Conservation (phyloP, 108 stramenopile genomes). For the Pseudonitzschia multiseries region DNA sequence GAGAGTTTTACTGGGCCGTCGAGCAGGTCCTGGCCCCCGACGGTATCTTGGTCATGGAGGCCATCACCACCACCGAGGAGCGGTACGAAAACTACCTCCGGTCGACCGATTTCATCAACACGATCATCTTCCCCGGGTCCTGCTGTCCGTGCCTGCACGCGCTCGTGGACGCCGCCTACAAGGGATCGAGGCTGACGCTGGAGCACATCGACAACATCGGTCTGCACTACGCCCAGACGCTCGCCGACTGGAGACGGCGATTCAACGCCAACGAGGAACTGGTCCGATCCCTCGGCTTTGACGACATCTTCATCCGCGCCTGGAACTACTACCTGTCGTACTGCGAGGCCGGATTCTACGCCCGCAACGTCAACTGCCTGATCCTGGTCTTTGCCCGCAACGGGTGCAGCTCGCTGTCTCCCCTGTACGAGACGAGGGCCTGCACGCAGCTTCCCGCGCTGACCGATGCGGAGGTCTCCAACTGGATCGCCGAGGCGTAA, state of each 20-base stretch:
- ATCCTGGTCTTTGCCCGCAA: constrained; percentile 78
- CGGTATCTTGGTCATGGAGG: constrained; percentile 94
- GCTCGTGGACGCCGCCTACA: constrained; percentile 83
- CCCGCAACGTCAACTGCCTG: constrained; percentile 74
- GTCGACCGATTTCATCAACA: constrained; percentile 96
- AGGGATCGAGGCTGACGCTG: constrained; percentile 71
- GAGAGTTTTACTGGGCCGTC: constrained; percentile 90
- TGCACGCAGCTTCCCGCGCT: constrained; percentile 55
- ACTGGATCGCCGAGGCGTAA: constrained; percentile 37
- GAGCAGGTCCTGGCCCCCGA: constrained; percentile 83
- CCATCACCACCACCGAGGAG: constrained; percentile 95
- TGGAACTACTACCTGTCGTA: constrained; percentile 97
- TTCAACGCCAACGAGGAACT: constrained; percentile 74
- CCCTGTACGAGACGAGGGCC: constrained; percentile 62
- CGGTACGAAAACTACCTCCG: constrained; percentile 88
- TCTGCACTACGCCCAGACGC: constrained; percentile 93
- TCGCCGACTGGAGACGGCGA: constrained; percentile 91
- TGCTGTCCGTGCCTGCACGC: constrained; percentile 90
- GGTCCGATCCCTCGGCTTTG: constrained; percentile 86
- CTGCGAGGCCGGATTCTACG: constrained; percentile 94
- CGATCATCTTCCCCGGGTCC: constrained; percentile 94
- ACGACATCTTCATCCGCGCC: constrained; percentile 90
- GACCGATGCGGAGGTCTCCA: constrained; percentile 49
- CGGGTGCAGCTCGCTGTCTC: constrained; percentile 60
- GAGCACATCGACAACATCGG: constrained; percentile 92